Conservation (phyloP, 345 rosid genomes). For the Aurinia saxatilis region DNA sequence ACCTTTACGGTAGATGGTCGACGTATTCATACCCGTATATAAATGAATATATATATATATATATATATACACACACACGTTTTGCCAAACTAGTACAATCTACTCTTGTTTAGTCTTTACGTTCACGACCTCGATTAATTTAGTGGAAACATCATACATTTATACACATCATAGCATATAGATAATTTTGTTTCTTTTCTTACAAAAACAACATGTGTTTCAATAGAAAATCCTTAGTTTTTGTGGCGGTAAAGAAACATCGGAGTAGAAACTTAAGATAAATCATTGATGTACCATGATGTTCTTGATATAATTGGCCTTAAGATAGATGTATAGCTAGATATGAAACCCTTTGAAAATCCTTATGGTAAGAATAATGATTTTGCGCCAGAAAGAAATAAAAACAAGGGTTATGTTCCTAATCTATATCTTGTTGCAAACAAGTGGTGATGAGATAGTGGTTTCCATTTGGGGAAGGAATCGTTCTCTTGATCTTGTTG, state of each 20-base stretch:
- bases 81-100: not conserved
- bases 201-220: not conserved
- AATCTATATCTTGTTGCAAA: no score
- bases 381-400: no score
- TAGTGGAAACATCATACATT: not conserved
- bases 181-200: not conserved
- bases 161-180: not conserved
- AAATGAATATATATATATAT: not conserved
- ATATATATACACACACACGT: not conserved
- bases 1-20: conserved; percentile 8
- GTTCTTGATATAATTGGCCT: no score
- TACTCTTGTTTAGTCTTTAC: not conserved
- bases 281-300: no score
- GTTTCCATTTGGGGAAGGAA: no score
- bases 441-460: no score
- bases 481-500: no score
- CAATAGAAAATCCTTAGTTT: not conserved
- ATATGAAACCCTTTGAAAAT: no score
- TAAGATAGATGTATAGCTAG: no score
- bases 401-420: no score
- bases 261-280: no score
- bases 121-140: not conserved
- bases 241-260: not conserved
- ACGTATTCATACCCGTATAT: not conserved
- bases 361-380: no score